Conservation (phyloP, 208 protist genomes). For the Sergeia podlipaevii region DNA sequence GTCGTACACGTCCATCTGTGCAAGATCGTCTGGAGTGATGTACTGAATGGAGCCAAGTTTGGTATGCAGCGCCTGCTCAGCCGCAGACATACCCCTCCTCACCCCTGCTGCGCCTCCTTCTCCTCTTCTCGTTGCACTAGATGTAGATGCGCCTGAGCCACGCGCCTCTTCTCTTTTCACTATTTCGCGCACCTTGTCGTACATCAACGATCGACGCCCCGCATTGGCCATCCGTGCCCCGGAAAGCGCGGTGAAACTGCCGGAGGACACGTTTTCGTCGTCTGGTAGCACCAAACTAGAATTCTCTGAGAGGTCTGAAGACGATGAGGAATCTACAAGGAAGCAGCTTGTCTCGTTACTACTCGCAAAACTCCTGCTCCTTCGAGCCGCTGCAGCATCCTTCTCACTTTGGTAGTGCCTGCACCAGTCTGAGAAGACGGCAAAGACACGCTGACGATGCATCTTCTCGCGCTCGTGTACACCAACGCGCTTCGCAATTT, state of each 20-base stretch:
- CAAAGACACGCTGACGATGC: constrained; percentile 71
- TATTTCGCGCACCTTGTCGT: neutral
- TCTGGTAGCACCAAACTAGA: neutral
- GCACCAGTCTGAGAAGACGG: constrained; percentile 79
- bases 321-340: neutral
- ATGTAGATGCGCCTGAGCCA: too few relatives aligned
- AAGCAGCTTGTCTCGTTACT: too few relatives aligned
- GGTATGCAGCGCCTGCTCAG: constrained; percentile 2
- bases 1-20: constrained; percentile 54
- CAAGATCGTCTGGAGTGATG: constrained; percentile 57
- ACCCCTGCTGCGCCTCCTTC: neutral
- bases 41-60: constrained; percentile 14
- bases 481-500: constrained; percentile 64
- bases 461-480: constrained; percentile 59
- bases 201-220: neutral
- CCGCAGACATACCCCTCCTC: neutral
- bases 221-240: neutral
- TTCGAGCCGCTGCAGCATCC: neutral
- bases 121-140: neutral
- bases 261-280: constrained; percentile 2
- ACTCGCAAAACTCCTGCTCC: neutral
- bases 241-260: neutral
- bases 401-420: constrained; percentile 20
- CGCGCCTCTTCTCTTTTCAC: neutral
- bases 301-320: constrained; percentile 12